Base-by-base conservation (phyloP, 768 basidiomycete genomes). In the Clathrus columnatus region DNA sequence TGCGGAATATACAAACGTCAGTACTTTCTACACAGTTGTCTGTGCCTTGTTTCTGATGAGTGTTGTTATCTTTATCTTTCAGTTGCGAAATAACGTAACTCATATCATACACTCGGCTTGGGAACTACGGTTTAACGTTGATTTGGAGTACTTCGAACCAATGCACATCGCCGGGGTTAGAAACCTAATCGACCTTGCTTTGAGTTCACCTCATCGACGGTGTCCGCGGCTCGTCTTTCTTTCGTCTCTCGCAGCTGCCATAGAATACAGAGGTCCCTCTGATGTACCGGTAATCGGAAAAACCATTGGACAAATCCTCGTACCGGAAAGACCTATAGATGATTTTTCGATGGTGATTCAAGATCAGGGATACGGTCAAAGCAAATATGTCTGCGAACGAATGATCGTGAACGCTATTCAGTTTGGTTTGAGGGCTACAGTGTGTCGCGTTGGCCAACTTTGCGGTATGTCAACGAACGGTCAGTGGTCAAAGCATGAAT, bases 151-250 rank as follows among this genome's bases (percentile, higher is more conserved):
- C 27, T 60, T 58, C 46, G 59, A 60, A 48, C 44, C 36, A 6
- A 56, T 58, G n/a, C 45, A 60, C 49, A 50, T 60, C 41, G 50
- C 42, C 18, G 59, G 59, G 27, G 24, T 54, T 17, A 57, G 59
- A 36, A 48, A 60, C 29, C 41, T 60, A 23, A 41, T 60, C 46
- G 59, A 60, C 27, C 54, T 60, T 42, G 18, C 52, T 10, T 43
- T 60, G 8, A 27, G 46, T 4, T 60, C 59, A 18, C 59, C 59
- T 11, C 51, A 28, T 16, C 24, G 18, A 23, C 48, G 28, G 21
- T 51, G 24, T 30, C 50, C 50, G 5, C 27, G 50, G 5, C 50
- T 51, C 17, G 7, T 51, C 50, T 51, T 51, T 51, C 23, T 51
- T 51, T 51, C 50, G 17, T 26, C 24, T 17, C 23, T 51, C 7